Conservation (phyloP, 805 yeast genomes). For the Lipomyces anomalus region DNA sequence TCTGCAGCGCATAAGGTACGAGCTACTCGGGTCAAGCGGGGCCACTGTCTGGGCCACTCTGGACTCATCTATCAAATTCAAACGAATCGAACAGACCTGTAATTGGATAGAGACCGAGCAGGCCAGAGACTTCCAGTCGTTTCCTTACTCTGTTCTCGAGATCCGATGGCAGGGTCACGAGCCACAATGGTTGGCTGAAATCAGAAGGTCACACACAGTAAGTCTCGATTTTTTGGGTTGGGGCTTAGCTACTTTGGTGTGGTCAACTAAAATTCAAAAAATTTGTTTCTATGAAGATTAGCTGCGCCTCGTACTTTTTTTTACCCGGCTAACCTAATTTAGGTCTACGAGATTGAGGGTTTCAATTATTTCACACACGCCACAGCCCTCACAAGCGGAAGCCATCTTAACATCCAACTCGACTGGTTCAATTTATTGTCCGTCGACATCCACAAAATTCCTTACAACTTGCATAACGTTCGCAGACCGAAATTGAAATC, state of each 20-base stretch:
- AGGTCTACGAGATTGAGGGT: conserved; percentile 40
- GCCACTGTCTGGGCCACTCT: conserved; percentile 36
- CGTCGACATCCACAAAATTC: conserved; percentile 45
- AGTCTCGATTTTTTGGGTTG: no score
- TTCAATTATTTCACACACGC: conserved; percentile 38
- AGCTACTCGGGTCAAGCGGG: conserved; percentile 15
- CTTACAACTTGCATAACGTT: conserved; percentile 26
- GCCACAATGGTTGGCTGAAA: conserved; percentile 37
- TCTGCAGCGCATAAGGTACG: conserved; percentile 15
- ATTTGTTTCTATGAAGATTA: no score
- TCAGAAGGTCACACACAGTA: conserved; percentile 44
- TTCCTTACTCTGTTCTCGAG: conserved; percentile 49
- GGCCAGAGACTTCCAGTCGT: conserved; percentile 20
- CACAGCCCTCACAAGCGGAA: conserved; percentile 31
- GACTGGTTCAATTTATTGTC: conserved; percentile 38
- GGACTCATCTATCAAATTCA: conserved; percentile 26
- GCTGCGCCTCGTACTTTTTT: no score
- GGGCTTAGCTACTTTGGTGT: no score
- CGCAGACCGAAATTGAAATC: conserved; percentile 1
- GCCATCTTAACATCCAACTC: conserved; percentile 34
- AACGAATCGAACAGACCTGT: conserved; percentile 5
- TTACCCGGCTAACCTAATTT: no score
- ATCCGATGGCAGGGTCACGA: conserved; percentile 41
- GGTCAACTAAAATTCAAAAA: no score
- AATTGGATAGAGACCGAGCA: conserved; percentile 15